Evolutionary conservation across 768 basidiomycete species (phyloP).

Genomic region (Lentinula sp.): DNA sequence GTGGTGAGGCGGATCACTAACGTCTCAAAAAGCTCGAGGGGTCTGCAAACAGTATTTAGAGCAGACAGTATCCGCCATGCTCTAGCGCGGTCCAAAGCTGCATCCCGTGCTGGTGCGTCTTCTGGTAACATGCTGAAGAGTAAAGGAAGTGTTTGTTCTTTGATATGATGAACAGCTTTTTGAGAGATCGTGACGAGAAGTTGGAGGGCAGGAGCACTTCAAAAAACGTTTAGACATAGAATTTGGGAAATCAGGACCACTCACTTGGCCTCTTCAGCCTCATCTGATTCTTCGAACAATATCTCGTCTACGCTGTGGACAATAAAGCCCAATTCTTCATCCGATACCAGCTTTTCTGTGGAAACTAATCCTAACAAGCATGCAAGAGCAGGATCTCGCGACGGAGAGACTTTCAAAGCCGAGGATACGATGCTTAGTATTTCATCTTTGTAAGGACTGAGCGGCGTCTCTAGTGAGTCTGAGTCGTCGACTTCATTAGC

Average conservation of each 20-base stretch:
- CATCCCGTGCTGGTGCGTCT: conserved; percentile 47
- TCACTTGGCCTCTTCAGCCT: conserved; percentile 53
- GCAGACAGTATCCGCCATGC: conserved; percentile 66
- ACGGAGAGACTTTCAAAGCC: conserved; percentile 46
- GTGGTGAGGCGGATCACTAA: conserved; percentile 72
- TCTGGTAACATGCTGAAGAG: conserved; percentile 77
- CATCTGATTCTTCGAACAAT: conserved; percentile 44
- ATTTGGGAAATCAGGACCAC: not conserved
- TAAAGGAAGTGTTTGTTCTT: conserved; percentile 71
- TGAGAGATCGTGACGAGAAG: conserved; percentile 59
- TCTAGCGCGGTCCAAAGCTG: conserved; percentile 46
- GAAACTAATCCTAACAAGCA: conserved; percentile 64
- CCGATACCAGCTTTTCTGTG: conserved; percentile 54
- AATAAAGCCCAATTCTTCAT: conserved; percentile 73
- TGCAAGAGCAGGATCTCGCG: conserved; percentile 55
- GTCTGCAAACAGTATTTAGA: conserved; percentile 67
- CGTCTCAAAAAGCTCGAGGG: conserved; percentile 76
- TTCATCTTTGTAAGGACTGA: conserved; percentile 69
- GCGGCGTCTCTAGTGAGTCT: conserved; percentile 20
- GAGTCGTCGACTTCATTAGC: conserved; percentile 5
- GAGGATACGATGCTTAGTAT: conserved; percentile 59
- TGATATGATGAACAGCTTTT: conserved; percentile 57
- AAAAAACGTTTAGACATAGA: conserved; percentile 2
- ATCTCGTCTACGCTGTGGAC: conserved; percentile 74
- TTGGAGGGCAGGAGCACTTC: conserved; percentile 54